Evolutionary conservation across 75 land plant species (phyloP).

Genomic region (Isoetes taiwanensis): DNA sequence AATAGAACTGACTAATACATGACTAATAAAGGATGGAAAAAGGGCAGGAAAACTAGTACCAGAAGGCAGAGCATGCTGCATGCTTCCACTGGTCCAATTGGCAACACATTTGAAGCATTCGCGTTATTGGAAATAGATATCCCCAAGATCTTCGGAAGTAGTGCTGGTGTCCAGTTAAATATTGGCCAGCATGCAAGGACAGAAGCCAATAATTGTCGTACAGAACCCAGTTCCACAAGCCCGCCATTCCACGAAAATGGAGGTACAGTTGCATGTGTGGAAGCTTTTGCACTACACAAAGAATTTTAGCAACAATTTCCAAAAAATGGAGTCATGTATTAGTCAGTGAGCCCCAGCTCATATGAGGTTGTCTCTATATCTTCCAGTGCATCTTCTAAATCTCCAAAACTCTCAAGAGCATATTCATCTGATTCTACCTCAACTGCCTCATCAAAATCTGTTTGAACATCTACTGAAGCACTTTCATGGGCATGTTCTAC

Average conservation of each 20-base stretch:
- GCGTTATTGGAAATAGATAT: slow-evolving; percentile 10
- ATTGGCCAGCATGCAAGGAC: slow-evolving; percentile 87
- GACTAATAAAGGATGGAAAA: no score
- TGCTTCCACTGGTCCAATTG: slow-evolving; percentile 83
- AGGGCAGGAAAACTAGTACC: no score
- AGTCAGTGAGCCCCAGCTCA: no score
- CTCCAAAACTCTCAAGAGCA: no score
- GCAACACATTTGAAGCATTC: slow-evolving; percentile 34
- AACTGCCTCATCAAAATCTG: no score
- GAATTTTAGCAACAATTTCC: no score
- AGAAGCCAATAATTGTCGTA: slow-evolving; percentile 70
- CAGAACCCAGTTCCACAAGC: slow-evolving; percentile 55
- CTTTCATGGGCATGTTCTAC: no score
- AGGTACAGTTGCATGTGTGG: slow-evolving; percentile 51
- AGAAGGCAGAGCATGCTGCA: slow-evolving; percentile 70
- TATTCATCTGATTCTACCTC: no score
- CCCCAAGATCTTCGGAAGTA: slow-evolving; percentile 54
- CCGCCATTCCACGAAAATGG: slow-evolving; percentile 43
- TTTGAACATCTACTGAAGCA: no score
- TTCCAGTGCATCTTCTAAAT: no score
- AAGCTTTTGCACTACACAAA: slow-evolving; percentile 57
- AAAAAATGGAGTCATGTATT: no score
- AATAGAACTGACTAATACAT: background rate
- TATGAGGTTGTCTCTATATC: no score
- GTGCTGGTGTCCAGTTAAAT: slow-evolving; percentile 75